Conservation (phyloP, 1,139 yeast species). For the Sugiyamaella neomexicana region DNA sequence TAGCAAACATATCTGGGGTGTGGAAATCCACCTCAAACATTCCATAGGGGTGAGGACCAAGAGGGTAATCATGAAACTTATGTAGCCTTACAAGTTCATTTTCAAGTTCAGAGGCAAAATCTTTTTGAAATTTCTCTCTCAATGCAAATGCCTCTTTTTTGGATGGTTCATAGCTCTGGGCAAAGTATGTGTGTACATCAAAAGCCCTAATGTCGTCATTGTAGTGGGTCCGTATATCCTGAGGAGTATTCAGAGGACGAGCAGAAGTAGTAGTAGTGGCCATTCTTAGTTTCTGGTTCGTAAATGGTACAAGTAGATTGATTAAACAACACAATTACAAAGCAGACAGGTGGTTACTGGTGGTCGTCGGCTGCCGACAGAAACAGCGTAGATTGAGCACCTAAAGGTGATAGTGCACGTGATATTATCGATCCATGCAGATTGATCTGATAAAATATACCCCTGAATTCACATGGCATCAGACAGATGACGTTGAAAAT, state of each 20-base stretch:
- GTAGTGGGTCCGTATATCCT: constrained; percentile 6
- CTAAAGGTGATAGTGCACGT: no score
- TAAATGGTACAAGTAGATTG: no score
- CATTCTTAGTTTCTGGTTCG: neutral
- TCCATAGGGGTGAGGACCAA: constrained; percentile 59
- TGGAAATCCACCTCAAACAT: constrained; percentile 46
- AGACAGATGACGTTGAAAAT: no score
- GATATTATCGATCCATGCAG: no score
- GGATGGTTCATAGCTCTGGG: constrained; percentile 43
- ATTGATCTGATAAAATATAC: no score
- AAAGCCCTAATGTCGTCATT: constrained; percentile 34
- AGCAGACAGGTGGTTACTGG: no score
- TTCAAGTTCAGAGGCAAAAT: constrained; percentile 50
- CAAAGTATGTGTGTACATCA: constrained; percentile 60
- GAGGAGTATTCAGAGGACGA: neutral
- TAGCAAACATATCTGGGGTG: constrained; percentile 39
- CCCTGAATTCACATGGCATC: no score
- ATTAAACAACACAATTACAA: no score
- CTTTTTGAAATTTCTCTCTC: constrained; percentile 46
- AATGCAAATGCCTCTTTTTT: constrained; percentile 44
- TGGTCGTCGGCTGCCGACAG: no score
- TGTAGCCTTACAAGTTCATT: constrained; percentile 48
- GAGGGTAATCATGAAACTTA: constrained; percentile 51
- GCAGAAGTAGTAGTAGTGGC: neutral
- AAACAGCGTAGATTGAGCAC: no score